phyloP scores from a whole-genome alignment of 106 monocot genomes.

The Iris macrosiphon region DNA sequence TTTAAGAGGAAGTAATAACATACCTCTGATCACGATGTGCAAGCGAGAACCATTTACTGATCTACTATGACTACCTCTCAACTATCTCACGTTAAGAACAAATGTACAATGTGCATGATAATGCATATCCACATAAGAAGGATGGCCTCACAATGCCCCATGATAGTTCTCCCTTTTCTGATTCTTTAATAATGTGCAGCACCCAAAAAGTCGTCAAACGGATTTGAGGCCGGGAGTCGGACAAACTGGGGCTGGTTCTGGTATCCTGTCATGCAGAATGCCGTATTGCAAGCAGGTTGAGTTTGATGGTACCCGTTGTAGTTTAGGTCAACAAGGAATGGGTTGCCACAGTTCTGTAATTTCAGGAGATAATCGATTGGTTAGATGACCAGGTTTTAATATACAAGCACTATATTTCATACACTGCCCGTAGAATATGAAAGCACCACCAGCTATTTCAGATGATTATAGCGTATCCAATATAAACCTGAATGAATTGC shows the following conservation, averaged over 20 bases:
- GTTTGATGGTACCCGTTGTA: constrained; percentile 6
- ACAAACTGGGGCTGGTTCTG: constrained; percentile 21
- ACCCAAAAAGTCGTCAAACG: constrained; percentile 60
- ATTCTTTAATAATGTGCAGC: constrained; percentile 51
- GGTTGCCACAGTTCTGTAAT: constrained; percentile 32
- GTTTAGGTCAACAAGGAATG: constrained; percentile 28
- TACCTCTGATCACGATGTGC: too few species aligned
- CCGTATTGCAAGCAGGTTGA: background rate
- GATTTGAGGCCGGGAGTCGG: constrained; percentile 55
- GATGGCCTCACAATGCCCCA: too few species aligned
- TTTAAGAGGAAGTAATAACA: too few species aligned
- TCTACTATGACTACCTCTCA: too few species aligned
- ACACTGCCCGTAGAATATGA: too few species aligned
- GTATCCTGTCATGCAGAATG: constrained; percentile 1
- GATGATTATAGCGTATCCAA: too few species aligned
- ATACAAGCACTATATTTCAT: too few species aligned
- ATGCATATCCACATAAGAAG: background rate
- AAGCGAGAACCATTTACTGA: too few species aligned
- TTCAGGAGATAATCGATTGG: background rate
- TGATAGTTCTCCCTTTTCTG: background rate
- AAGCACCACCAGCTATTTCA: too few species aligned
- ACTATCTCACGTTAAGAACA: too few species aligned
- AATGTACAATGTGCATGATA: background rate
- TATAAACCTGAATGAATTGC: background rate
- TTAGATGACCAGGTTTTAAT: too few species aligned